A percentile compares a stretch with the other conserved stretches of the same genome.
phyloP scores from a whole-genome alignment of 352 stramenopile species.

The Phytophthora pseudosyringae region DNA sequence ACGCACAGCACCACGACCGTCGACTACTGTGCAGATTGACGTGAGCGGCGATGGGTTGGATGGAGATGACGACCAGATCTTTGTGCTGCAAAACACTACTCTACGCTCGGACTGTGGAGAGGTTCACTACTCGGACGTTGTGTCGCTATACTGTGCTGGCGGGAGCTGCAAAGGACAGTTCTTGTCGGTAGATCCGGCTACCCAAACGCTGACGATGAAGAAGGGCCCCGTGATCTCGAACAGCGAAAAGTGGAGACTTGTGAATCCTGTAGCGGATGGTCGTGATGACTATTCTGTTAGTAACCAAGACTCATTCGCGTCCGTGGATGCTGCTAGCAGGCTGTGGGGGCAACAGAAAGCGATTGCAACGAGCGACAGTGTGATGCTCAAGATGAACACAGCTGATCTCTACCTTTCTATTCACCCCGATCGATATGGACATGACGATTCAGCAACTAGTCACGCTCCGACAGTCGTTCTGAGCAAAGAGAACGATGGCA shows the following conservation, averaged over 20 bases:
- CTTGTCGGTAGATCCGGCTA: conserved; percentile 69
- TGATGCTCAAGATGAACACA: conserved; percentile 75
- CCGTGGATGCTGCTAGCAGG: conserved; percentile 43
- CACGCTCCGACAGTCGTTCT: conserved; percentile 42
- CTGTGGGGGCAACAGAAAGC: conserved; percentile 71
- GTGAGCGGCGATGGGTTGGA: conserved; percentile 66
- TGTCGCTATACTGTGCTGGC: conserved; percentile 78
- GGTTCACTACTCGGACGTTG: conserved; percentile 78
- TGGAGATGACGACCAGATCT: conserved; percentile 81
- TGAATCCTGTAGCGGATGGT: conserved; percentile 53
- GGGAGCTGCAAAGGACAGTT: conserved; percentile 77
- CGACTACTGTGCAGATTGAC: conserved; percentile 47
- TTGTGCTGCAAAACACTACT: conserved; percentile 78
- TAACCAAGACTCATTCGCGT: conserved; percentile 51
- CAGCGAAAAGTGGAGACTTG: conserved; percentile 80
- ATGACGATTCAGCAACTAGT: conserved; percentile 15
- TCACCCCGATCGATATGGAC: conserved; percentile 24
- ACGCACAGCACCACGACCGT: conserved; percentile 13
- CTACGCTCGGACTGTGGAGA: conserved; percentile 71
- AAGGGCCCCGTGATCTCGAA: conserved; percentile 81
- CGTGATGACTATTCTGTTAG: conserved; percentile 23
- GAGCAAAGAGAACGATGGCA: conserved; percentile 54
- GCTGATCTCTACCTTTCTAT: conserved; percentile 67
- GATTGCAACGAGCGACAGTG: conserved; percentile 70
- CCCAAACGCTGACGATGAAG: conserved; percentile 66